Percentiles rank a stretch among this genome's conserved stretches.
phyloP scores from a whole-genome alignment of 2,329 filamentous ascomycete genomes.

The Venturia effusa region DNA sequence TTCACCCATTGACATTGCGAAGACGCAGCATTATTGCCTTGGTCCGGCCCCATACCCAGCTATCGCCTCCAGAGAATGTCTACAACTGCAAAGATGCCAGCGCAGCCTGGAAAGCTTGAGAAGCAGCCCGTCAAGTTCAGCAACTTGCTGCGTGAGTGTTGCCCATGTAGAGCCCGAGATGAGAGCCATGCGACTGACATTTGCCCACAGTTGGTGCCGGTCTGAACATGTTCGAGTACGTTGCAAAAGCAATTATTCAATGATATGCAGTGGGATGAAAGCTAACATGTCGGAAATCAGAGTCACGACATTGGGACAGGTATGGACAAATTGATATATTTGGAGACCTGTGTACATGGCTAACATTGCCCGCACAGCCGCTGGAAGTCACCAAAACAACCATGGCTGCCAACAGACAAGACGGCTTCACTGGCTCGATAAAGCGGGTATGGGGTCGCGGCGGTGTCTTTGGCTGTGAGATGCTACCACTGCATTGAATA shows the following conservation, averaged over 20 bases:
- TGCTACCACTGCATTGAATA: background rate
- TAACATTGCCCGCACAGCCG: conserved; percentile 44
- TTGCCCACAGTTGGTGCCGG: conserved; percentile 60
- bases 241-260: conserved; percentile 14
- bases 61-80: background rate
- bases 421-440: conserved; percentile 74
- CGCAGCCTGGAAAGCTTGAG: conserved; percentile 6
- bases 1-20: background rate
- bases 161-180: background rate
- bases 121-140: conserved; percentile 86
- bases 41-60: conserved; percentile 11
- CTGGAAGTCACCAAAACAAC: conserved; percentile 99
- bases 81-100: conserved; percentile 1
- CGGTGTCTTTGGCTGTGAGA: conserved; percentile 87
- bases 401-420: conserved; percentile 92
- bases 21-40: conserved; percentile 8
- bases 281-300: conserved; percentile 23
- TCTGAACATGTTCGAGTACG: conserved; percentile 87
- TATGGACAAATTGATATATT: conserved; percentile 21
- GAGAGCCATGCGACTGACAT: conserved; percentile 18
- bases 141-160: conserved; percentile 67
- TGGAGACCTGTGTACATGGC: background rate
- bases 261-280: background rate
- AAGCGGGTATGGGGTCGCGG: conserved; percentile 86
- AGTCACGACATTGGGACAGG: conserved; percentile 60